Evolutionary conservation across 148 eudicot species (phyloP).

Genomic region (Cornus kousa): DNA sequence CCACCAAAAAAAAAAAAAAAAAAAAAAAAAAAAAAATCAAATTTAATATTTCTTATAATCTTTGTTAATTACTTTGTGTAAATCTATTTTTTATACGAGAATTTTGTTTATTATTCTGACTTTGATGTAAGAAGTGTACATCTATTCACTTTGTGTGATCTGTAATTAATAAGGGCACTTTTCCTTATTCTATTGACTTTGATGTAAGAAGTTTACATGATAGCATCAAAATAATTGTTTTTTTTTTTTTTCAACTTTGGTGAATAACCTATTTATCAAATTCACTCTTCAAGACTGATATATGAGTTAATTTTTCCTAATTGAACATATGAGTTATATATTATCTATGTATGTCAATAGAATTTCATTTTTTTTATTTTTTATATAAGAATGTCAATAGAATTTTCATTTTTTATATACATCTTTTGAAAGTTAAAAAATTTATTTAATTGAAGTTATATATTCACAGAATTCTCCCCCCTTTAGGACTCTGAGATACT

Average conservation of each 20-base stretch:
- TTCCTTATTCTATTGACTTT: neutral
- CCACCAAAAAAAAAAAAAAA: too few species aligned
- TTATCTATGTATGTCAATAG: too few species aligned
- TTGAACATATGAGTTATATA: too few species aligned
- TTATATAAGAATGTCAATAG: too few species aligned
- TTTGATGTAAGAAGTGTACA: neutral
- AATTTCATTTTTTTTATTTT: too few species aligned
- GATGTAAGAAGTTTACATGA: neutral
- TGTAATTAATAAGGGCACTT: too few species aligned
- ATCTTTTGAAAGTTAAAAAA: too few species aligned
- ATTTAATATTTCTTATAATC: slow-evolving; percentile 2
- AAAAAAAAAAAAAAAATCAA: neutral
- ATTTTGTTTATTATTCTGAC: neutral
- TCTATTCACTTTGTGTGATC: neutral
- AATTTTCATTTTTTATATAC: too few species aligned
- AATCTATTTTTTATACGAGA: neutral
- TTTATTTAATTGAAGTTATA: too few species aligned
- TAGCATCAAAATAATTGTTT: neutral
- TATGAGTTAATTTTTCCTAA: neutral
- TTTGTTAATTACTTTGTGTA: neutral
- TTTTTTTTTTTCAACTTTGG: neutral
- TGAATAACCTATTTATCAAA: neutral
- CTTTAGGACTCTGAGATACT: too few species aligned
- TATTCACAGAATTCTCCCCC: too few species aligned
- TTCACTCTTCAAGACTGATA: neutral